Evolutionary conservation across 2,329 filamentous ascomycete genomes (phyloP).

Genomic region (Ophiostoma triangulosporum): DNA sequence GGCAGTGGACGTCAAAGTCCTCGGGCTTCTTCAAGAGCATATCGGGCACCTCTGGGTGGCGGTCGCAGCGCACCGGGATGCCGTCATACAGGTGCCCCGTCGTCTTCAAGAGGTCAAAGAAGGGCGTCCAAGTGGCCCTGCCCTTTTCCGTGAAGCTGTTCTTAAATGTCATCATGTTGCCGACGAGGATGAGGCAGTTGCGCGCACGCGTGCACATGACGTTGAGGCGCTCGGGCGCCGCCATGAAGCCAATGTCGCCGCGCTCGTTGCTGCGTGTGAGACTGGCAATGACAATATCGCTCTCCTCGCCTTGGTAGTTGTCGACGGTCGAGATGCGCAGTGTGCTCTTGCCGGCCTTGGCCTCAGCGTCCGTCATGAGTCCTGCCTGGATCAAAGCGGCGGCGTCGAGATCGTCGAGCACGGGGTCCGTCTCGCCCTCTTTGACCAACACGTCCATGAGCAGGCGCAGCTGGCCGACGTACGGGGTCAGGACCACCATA

Average conservation of each 20-base stretch:
- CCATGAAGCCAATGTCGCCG: conserved; percentile 59
- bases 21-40: conserved; percentile 30
- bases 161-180: conserved; percentile 55
- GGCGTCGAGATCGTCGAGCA: conserved; percentile 56
- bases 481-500: conserved; percentile 58
- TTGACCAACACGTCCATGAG: conserved; percentile 36
- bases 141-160: conserved; percentile 37
- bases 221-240: conserved; percentile 51
- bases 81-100: conserved; percentile 43
- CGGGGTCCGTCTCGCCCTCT: conserved; percentile 42
- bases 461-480: conserved; percentile 52
- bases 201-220: conserved; percentile 57
- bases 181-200: conserved; percentile 52
- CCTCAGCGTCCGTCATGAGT: conserved; percentile 36
- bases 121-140: conserved; percentile 38
- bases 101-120: conserved; percentile 42
- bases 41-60: conserved; percentile 37
- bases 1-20: conserved; percentile 49
- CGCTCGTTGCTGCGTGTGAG: conserved; percentile 51
- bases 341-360: not conserved
- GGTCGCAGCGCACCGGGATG: conserved; percentile 44
- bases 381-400: conserved; percentile 50
- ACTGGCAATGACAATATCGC: conserved; percentile 55
- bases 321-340: conserved; percentile 26
- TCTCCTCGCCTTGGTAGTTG: conserved; percentile 69